These are phyloP conservation scores for Kwoniella shandongensis DNA, from an alignment of 768 basidiomycete genomes.

Conservation along the genomic window DNA sequence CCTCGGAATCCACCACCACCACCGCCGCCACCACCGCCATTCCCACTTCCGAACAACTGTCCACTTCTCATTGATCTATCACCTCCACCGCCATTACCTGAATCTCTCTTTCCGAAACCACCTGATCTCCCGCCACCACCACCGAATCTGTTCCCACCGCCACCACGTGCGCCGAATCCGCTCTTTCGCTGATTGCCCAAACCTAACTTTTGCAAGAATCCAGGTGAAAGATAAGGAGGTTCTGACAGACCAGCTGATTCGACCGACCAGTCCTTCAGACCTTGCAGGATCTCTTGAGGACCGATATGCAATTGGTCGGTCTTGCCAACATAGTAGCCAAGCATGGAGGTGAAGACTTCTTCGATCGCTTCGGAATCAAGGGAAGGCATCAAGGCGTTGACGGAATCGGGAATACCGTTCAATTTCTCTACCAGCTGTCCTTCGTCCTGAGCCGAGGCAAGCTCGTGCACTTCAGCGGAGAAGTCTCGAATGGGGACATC, in stretches of 20 bases:
- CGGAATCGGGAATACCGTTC: conserved; percentile 38
- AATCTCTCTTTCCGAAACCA: not conserved
- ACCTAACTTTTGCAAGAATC: conserved; percentile 58
- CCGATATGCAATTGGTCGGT: conserved; percentile 58
- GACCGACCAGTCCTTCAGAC: conserved; percentile 65
- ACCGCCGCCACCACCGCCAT: conserved; percentile 4
- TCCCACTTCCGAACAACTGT: not conserved
- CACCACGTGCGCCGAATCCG: conserved; percentile 17
- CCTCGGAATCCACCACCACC: not conserved
- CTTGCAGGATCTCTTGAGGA: conserved; percentile 59
- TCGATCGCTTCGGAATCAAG: conserved; percentile 60
- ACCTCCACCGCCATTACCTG: conserved; percentile 9
- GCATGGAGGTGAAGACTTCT: conserved; percentile 65
- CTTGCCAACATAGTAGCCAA: conserved; percentile 71
- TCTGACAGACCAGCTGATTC: conserved; percentile 60
- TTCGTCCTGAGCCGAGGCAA: conserved; percentile 60
- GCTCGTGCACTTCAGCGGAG: conserved; percentile 56
- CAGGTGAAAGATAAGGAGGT: conserved; percentile 60
- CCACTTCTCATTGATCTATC: conserved; percentile 9
- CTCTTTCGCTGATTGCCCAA: conserved; percentile 39
- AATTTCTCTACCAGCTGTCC: conserved; percentile 55
- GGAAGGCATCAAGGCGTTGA: conserved; percentile 45
- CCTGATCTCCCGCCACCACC: conserved; percentile 10
- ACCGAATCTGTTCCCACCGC: conserved; percentile 12
- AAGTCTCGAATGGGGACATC: conserved; percentile 60